A percentile compares a stretch with the other conserved stretches of the same genome.
phyloP scores from a whole-genome alignment of 352 stramenopile genomes.

The Phytophthora capsici region DNA sequence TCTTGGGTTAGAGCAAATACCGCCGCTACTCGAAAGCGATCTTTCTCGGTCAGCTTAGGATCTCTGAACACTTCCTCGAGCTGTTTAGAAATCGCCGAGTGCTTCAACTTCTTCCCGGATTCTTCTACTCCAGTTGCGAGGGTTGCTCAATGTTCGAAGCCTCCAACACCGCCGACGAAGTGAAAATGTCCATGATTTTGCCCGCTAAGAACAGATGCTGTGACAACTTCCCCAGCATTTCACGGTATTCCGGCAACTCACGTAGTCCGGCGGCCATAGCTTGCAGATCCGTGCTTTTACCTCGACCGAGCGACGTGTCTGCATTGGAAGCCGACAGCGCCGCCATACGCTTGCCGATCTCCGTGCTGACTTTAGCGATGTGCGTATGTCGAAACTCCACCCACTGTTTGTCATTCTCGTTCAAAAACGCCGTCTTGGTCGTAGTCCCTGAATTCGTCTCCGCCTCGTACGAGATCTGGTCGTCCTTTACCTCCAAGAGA shows the following conservation, averaged over 20 bases:
- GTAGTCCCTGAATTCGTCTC: conserved; percentile 82
- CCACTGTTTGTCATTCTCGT: conserved; percentile 97
- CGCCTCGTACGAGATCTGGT: conserved; percentile 93
- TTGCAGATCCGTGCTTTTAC: conserved; percentile 87
- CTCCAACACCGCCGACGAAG: conserved; percentile 85
- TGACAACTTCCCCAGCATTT: conserved; percentile 94
- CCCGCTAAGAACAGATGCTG: conserved; percentile 95
- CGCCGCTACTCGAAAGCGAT: conserved; percentile 91
- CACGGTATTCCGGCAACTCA: conserved; percentile 94
- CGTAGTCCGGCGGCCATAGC: conserved; percentile 94
- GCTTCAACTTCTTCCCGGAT: conserved; percentile 91
- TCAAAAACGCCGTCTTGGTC: conserved; percentile 93
- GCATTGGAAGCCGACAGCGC: conserved; percentile 82
- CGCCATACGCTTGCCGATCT: conserved; percentile 82
- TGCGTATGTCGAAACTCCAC: conserved; percentile 96
- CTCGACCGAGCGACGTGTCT: conserved; percentile 76
- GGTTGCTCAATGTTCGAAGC: conserved; percentile 95
- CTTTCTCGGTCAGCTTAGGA: conserved; percentile 74
- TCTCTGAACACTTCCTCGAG: conserved; percentile 90
- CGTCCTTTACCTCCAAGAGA: conserved; percentile 93
- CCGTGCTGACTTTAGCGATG: conserved; percentile 91
- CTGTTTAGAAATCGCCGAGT: conserved; percentile 81
- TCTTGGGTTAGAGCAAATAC: conserved; percentile 95
- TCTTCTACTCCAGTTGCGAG: conserved; percentile 95
- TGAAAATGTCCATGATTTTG: conserved; percentile 95